Evolutionary conservation across 805 yeast genomes (phyloP), one percentile per base, ranked within the genome.

Genomic region (Ogataea zsoltii): DNA sequence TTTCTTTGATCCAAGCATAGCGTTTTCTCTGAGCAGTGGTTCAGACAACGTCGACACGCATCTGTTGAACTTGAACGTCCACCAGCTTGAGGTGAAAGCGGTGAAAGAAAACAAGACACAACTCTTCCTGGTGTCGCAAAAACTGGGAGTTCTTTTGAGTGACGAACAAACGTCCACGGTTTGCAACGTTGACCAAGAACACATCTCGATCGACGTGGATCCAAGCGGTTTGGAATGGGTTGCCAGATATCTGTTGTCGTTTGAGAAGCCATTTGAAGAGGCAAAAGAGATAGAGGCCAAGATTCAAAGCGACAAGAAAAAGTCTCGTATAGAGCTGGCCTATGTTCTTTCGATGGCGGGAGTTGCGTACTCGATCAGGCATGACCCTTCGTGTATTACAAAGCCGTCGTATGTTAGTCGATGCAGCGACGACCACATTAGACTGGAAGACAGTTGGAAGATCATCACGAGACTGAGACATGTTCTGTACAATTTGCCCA

Each of bases 331-430:
- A 9, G 76, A 75, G 31, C 56, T 78, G 28, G 61, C 77, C 1
- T 75, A 75, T 52, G 54, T 59, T 10, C 55, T 76, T 15, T 61
- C 77, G 3, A 55, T 55, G 11, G 77, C 74, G 2, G 70, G 76
- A 7, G 56, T 56, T 9, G 57, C 61, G 1, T 60, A 62, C 40
- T 74, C 75, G 25, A 77, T 90, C 34, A 81, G 82, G 40, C 87
- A 87, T 50, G 98, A 94, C 57, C 95, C 98, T 0, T 81, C 88
- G 5, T 96, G 90, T 15, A 75, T 92, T 42, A 91, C 97, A 1
- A 84, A 89, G 41, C 97, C 97, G 0, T 85, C 97, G 0, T 83
- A 86, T 55, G 80, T 89, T 25, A 77, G 88, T 38, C 72, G 96
- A 42, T 76, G 90, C 2, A 76, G 83, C 2, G 72, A 75, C 15